phyloP scores from a whole-genome alignment of 768 basidiomycete genomes.

The Xerocomus spinulosus region DNA sequence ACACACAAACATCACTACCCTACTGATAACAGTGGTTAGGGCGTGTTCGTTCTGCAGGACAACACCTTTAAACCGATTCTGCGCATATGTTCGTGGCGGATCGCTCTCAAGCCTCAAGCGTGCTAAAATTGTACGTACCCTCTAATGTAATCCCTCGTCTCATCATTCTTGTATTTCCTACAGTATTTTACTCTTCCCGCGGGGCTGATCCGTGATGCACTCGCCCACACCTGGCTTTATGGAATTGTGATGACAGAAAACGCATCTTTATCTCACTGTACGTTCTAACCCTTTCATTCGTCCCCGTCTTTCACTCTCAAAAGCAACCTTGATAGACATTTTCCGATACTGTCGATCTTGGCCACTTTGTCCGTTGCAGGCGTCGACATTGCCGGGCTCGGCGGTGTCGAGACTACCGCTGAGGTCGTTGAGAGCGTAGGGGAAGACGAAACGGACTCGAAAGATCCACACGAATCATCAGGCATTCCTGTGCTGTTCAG shows the following conservation, averaged over 20 bases:
- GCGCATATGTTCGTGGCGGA: conserved; percentile 77
- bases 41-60: conserved; percentile 90
- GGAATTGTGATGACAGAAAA: too few relatives aligned
- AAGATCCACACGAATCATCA: not conserved
- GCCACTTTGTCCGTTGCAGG: not conserved
- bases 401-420: not conserved
- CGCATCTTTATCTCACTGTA: too few relatives aligned
- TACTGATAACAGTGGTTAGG: conserved; percentile 41
- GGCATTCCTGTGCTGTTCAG: too few relatives aligned
- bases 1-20: not conserved
- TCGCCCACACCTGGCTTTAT: too few relatives aligned
- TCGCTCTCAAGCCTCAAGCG: conserved; percentile 47
- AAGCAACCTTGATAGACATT: too few relatives aligned
- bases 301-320: too few relatives aligned
- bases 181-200: too few relatives aligned
- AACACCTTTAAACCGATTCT: conserved; percentile 83
- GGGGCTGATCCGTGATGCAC: too few relatives aligned
- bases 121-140: too few relatives aligned
- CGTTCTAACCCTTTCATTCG: too few relatives aligned
- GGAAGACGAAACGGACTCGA: not conserved
- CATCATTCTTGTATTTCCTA: too few relatives aligned
- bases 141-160: too few relatives aligned
- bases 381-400: not conserved
- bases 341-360: not conserved
- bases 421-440: not conserved